A percentile compares a stretch with the other conserved stretches of the same genome.
These are phyloP conservation scores for Eremochloa ophiuroides DNA, from an alignment of 176 grass and related monocot genomes.

Conservation along the genomic window DNA sequence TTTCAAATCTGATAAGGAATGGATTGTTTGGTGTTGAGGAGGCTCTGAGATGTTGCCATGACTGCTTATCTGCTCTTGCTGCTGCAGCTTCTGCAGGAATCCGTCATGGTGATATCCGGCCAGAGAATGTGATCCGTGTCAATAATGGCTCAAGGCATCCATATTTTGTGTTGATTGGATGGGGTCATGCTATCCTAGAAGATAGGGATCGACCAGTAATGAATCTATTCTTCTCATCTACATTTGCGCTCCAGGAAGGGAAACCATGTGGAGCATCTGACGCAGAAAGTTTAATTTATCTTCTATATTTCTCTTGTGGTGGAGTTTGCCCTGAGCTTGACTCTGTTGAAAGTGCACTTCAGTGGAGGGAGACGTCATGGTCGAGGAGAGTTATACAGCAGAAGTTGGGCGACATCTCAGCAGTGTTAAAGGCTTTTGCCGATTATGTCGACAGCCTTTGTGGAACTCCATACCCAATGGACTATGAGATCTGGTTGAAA, in stretches of 20 bases:
- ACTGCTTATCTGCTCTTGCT: conserved; percentile 88
- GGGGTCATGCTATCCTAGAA: conserved; percentile 95
- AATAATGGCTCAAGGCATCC: conserved; percentile 56
- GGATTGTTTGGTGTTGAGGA: conserved; percentile 90
- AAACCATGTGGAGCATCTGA: conserved; percentile 92
- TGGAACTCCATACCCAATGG: conserved; percentile 86
- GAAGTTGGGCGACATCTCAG: conserved; percentile 80
- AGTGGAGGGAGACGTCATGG: conserved; percentile 93
- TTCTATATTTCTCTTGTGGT: conserved; percentile 86
- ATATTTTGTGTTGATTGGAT: conserved; percentile 81
- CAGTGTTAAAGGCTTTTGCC: conserved; percentile 92
- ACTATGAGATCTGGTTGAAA: conserved; percentile 98
- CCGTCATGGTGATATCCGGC: conserved; percentile 77
- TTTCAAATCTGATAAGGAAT: conserved; percentile 78
- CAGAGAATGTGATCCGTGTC: conserved; percentile 87
- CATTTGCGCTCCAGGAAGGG: conserved; percentile 90
- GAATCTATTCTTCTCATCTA: conserved; percentile 96
- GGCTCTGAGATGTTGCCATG: conserved; percentile 93
- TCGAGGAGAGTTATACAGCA: conserved; percentile 94
- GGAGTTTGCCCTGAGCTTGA: conserved; percentile 81
- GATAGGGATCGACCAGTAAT: conserved; percentile 76
- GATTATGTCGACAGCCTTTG: conserved; percentile 99
- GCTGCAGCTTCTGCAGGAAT: conserved; percentile 72
- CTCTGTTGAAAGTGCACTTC: conserved; percentile 88
- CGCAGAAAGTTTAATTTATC: conserved; percentile 89